Percentiles rank a stretch among this genome's conserved stretches.
Evolutionary conservation across 1,284 basidiomycete genomes (phyloP).

Genomic region (Schizophyllum amplum): DNA sequence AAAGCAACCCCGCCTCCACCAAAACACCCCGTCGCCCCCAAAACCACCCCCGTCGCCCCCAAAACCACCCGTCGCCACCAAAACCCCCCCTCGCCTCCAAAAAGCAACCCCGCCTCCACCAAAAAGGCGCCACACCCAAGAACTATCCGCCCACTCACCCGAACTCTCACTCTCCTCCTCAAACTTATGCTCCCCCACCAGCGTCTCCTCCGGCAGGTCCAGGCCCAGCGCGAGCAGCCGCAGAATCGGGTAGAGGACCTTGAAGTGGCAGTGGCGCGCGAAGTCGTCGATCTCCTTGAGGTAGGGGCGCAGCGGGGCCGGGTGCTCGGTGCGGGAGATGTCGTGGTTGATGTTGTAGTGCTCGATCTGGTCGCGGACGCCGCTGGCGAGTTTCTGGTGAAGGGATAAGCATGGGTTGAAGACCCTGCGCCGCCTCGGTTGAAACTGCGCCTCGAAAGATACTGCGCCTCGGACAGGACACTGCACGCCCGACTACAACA

Average conservation of each 20-base stretch:
- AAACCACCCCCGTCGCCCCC: too few relatives aligned
- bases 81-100: too few relatives aligned
- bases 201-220: slow-evolving; percentile 49
- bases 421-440: too few relatives aligned
- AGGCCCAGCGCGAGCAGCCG: slow-evolving; percentile 48
- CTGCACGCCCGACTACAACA: too few relatives aligned
- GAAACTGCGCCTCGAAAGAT: too few relatives aligned
- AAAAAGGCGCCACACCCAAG: slow-evolving; percentile 27
- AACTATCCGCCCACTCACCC: too few relatives aligned
- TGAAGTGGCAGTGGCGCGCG: slow-evolving; percentile 40
- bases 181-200: slow-evolving; percentile 45
- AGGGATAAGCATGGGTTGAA: too few relatives aligned
- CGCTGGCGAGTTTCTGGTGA: slow-evolving; percentile 44
- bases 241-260: slow-evolving; percentile 43
- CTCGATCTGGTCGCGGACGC: slow-evolving; percentile 51
- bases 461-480: too few relatives aligned
- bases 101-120: too few relatives aligned
- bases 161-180: slow-evolving; percentile 31
- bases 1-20: too few relatives aligned
- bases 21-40: too few relatives aligned
- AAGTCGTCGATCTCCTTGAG: slow-evolving; percentile 52
- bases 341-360: slow-evolving; percentile 43
- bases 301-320: slow-evolving; percentile 41
- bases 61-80: too few relatives aligned
- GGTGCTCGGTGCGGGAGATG: slow-evolving; percentile 35